Evolutionary conservation across 148 eudicot species (phyloP).

Genomic region (Cornus controversa): DNA sequence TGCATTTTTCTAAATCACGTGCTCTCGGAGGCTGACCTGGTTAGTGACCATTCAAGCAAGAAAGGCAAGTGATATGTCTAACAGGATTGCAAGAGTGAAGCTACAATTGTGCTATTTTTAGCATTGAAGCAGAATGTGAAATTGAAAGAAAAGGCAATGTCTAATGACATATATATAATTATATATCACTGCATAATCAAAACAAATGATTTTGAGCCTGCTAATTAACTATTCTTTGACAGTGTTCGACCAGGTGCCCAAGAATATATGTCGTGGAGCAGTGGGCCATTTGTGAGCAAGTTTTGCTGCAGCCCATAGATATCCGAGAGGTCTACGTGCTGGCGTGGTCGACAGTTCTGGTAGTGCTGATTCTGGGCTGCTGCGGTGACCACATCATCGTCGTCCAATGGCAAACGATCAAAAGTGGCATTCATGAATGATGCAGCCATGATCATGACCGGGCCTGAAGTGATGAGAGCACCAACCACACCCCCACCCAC

Average conservation of each 20-base stretch:
- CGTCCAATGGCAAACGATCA: slow-evolving; percentile 60
- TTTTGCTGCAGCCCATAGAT: slow-evolving; percentile 50
- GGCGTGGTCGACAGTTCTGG: slow-evolving; percentile 40
- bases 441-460: slow-evolving; percentile 71
- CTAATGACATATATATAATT: too few species aligned
- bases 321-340: slow-evolving; percentile 38
- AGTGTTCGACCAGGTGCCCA: slow-evolving; percentile 20
- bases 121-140: neutral
- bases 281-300: slow-evolving; percentile 33
- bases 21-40: too few species aligned
- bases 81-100: neutral
- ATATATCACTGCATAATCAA: too few species aligned
- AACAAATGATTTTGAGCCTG: neutral
- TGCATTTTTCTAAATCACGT: too few species aligned
- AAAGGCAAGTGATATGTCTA: too few species aligned
- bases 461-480: slow-evolving; percentile 64
- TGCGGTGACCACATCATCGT: slow-evolving; percentile 28
- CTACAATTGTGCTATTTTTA: neutral
- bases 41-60: too few species aligned
- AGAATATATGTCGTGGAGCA: slow-evolving; percentile 36
- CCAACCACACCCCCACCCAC: slow-evolving; percentile 75
- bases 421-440: slow-evolving; percentile 72
- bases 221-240: neutral
- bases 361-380: slow-evolving; percentile 29
- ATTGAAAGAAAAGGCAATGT: too few species aligned